Conservation (phyloP, 306 rosid genomes). For the Dicorynia guianensis region DNA sequence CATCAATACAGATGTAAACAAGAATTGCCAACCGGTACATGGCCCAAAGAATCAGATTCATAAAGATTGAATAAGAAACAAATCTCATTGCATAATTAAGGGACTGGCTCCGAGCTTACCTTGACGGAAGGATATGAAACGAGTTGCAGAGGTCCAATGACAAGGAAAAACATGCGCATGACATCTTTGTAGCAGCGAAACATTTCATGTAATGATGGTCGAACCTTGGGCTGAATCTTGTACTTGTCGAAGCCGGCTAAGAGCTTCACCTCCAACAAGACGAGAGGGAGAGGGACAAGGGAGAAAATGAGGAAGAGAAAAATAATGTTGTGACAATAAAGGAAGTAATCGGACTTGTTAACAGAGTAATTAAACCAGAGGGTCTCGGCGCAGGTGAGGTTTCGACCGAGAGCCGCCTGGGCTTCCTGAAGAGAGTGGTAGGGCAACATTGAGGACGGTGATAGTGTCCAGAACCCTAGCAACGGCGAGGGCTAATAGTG, state of each 20-base stretch:
- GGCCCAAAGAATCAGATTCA: not conserved
- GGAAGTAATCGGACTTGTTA: slow-evolving; percentile 69
- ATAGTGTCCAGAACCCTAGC: not conserved
- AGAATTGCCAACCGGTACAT: not conserved
- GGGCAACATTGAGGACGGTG: slow-evolving; percentile 50
- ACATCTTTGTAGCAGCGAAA: slow-evolving; percentile 67
- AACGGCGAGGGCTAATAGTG: not conserved
- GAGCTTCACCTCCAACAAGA: slow-evolving; percentile 54
- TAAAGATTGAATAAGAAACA: not conserved
- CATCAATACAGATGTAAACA: not conserved
- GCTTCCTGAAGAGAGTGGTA: slow-evolving; percentile 59
- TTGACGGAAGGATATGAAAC: slow-evolving; percentile 73
- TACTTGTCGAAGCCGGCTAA: slow-evolving; percentile 49
- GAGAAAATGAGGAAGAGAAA: slow-evolving; percentile 77
- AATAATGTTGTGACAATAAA: slow-evolving; percentile 74
- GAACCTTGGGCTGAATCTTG: slow-evolving; percentile 80
- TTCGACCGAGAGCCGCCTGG: slow-evolving; percentile 61
- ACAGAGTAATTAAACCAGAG: slow-evolving; percentile 88
- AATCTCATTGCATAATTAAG: not conserved
- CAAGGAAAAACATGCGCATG: slow-evolving; percentile 56
- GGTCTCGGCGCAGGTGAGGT: slow-evolving; percentile 67
- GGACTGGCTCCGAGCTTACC: slow-evolving; percentile 42
- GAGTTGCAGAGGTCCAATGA: slow-evolving; percentile 76
- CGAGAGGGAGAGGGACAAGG: slow-evolving; percentile 65
- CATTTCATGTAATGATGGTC: slow-evolving; percentile 59